Percentiles rank a stretch among this genome's conserved stretches.
Conservation (phyloP, 345 rosid genomes). For the Cardamine occulta region DNA sequence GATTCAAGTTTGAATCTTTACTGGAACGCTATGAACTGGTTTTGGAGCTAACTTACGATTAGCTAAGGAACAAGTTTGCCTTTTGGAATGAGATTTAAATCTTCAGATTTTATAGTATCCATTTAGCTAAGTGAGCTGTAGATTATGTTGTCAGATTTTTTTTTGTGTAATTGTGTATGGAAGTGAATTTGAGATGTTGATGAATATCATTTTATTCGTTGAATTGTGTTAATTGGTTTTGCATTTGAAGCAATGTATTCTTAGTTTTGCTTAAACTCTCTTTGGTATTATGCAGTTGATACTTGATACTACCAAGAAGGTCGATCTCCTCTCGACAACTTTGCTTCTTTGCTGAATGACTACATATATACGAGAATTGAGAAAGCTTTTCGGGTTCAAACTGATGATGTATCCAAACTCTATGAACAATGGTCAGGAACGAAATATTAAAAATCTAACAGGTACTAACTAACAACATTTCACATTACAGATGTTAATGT, state of each 20-base stretch:
- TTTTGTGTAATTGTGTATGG: not conserved
- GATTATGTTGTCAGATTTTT: too few species aligned
- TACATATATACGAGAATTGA: too few species aligned
- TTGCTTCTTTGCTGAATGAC: too few species aligned
- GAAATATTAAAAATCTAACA: too few species aligned
- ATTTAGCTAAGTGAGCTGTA: not conserved
- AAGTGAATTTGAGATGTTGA: not conserved
- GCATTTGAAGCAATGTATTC: not conserved
- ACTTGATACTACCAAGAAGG: conserved; percentile 59
- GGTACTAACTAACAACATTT: too few species aligned
- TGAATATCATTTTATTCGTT: not conserved
- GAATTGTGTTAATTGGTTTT: not conserved
- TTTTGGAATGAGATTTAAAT: not conserved
- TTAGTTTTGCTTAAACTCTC: not conserved
- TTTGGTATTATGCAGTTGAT: conserved; percentile 47
- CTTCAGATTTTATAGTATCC: not conserved
- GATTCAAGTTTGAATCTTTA: not conserved
- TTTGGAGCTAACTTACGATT: not conserved
- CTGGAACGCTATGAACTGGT: not conserved
- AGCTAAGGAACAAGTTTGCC: not conserved
- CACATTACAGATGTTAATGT: too few species aligned
- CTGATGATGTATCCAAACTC: too few species aligned
- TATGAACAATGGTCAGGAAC: too few species aligned
- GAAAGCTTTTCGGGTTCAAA: too few species aligned
- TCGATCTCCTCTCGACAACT: conserved; percentile 46